Percentiles rank a stretch among this genome's conserved stretches.
Conservation (phyloP, 352 stramenopile species). For the Phytophthora hybrid region DNA sequence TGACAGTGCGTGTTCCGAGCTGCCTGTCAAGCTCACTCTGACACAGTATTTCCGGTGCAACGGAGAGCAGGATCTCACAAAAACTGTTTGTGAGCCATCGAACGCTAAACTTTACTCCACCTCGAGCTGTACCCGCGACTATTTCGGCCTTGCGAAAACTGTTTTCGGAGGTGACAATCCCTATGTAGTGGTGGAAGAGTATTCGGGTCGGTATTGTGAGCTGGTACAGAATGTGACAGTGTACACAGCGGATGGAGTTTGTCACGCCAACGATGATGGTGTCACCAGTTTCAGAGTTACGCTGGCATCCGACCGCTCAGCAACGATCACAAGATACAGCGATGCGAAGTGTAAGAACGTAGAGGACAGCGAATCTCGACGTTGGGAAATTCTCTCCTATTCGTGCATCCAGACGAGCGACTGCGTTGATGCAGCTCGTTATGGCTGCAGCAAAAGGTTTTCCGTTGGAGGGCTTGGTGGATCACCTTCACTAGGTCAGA, state of each 20-base stretch:
- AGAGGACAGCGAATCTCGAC: neutral
- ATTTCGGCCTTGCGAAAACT: neutral
- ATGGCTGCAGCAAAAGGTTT: conserved; percentile 8
- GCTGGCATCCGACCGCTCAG: neutral
- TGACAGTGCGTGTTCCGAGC: conserved; percentile 1
- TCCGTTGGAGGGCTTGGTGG: conserved; percentile 17
- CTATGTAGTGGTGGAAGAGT: neutral
- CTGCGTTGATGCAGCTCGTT: neutral
- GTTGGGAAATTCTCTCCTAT: neutral
- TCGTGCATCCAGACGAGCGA: neutral
- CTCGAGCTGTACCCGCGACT: conserved; percentile 10
- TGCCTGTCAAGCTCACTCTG: conserved; percentile 6
- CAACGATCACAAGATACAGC: conserved; percentile 4
- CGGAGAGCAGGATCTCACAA: neutral
- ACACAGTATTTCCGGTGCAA: conserved; percentile 13
- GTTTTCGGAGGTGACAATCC: conserved; percentile 1
- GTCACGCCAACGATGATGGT: conserved; percentile 10
- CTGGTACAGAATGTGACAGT: neutral
- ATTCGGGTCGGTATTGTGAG: neutral
- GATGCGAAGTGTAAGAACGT: conserved; percentile 2
- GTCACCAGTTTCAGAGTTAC: conserved; percentile 16
- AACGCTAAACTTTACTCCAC: neutral
- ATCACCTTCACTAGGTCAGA: conserved; percentile 2
- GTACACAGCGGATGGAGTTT: conserved; percentile 11
- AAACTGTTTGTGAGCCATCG: neutral